Evolutionary conservation across 2,329 filamentous ascomycete genomes (phyloP).

Genomic region (Pyricularia pennisetigena): DNA sequence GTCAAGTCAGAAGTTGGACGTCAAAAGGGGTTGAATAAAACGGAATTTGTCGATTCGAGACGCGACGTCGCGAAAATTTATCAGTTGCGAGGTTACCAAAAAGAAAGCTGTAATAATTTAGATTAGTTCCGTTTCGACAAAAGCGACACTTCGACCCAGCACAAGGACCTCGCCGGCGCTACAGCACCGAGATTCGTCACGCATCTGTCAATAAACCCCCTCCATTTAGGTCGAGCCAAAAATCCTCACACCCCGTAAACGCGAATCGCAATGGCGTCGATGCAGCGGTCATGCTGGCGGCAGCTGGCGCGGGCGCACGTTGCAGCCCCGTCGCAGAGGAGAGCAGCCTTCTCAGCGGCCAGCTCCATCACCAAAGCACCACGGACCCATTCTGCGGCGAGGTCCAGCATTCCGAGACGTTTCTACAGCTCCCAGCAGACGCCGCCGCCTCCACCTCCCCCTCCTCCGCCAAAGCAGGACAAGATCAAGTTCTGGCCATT

Average conservation of each 20-base stretch:
- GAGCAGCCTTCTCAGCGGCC: not conserved
- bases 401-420: not conserved
- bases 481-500: constrained; percentile 50
- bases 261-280: constrained; percentile 6
- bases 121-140: not conserved
- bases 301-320: constrained; percentile 4
- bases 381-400: not conserved
- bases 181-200: not conserved
- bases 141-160: not conserved
- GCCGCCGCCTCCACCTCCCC: constrained; percentile 10
- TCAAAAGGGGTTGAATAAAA: not conserved
- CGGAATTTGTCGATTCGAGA: not conserved
- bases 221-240: not conserved
- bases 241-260: not conserved
- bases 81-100: not conserved
- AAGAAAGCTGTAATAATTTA: not conserved
- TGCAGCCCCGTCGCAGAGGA: not conserved
- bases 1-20: not conserved
- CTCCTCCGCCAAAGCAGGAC: constrained; percentile 7
- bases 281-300: constrained; percentile 7
- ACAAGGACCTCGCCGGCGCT: not conserved
- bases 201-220: not conserved
- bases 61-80: not conserved
- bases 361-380: not conserved
- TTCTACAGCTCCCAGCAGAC: constrained; percentile 14